Conservation (phyloP, 2,329 filamentous ascomycete species). For the Aspergillus proliferans region DNA sequence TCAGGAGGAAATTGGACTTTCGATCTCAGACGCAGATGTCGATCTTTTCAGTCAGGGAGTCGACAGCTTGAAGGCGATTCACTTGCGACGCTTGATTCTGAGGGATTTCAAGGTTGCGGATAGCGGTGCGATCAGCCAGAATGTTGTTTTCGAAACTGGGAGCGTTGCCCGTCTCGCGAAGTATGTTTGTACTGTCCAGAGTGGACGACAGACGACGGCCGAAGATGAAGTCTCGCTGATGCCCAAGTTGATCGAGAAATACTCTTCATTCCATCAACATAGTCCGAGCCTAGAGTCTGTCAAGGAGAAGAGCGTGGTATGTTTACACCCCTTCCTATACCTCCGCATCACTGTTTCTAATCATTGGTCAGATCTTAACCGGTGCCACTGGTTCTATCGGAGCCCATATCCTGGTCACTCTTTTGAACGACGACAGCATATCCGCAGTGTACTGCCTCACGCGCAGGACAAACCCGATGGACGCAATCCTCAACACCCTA, state of each 20-base stretch:
- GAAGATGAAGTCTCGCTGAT: constrained; percentile 28
- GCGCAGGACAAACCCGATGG: constrained; percentile 17
- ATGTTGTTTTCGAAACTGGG: constrained; percentile 41
- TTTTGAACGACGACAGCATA: constrained; percentile 32
- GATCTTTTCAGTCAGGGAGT: constrained; percentile 44
- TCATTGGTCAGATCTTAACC: constrained; percentile 27
- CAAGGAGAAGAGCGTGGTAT: constrained; percentile 16
- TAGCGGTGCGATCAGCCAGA: constrained; percentile 25
- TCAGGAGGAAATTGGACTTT: constrained; percentile 29
- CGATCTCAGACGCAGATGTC: constrained; percentile 22
- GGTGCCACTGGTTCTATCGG: constrained; percentile 43
- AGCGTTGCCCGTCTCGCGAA: constrained; percentile 32
- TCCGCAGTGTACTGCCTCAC: constrained; percentile 34
- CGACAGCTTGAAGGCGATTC: constrained; percentile 44
- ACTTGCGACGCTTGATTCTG: constrained; percentile 39
- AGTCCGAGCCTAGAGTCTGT: constrained; percentile 14
- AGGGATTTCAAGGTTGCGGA: constrained; percentile 32
- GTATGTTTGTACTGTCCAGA: constrained; percentile 26
- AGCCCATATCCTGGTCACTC: constrained; percentile 33
- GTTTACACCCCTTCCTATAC: not conserved
- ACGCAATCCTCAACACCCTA: constrained; percentile 18
- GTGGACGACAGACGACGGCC: constrained; percentile 6
- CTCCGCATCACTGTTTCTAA: too few species aligned
- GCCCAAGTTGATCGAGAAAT: constrained; percentile 42
- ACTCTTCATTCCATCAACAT: constrained; percentile 37